Evolutionary conservation across 1,284 basidiomycete genomes (phyloP).

Genomic region (Cystobasidiaceae sp.): DNA sequence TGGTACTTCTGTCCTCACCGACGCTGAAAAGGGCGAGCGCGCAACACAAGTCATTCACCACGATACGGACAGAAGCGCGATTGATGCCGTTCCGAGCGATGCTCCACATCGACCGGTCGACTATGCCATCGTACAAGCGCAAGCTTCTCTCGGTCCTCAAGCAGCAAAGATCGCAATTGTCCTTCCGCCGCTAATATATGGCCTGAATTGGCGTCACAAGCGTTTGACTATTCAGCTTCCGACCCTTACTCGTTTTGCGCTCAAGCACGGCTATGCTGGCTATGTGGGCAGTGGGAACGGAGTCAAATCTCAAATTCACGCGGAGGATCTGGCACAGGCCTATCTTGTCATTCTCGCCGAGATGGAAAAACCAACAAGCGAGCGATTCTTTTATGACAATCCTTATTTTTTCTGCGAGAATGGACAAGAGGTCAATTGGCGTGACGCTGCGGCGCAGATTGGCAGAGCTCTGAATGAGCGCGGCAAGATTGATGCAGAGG

Average conservation of each 20-base stretch:
- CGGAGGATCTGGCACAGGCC: neutral
- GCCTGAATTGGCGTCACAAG: neutral
- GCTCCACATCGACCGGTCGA: conserved; percentile 8
- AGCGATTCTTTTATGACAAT: neutral
- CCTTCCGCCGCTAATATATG: conserved; percentile 5
- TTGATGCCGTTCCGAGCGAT: conserved; percentile 2
- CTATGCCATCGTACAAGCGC: conserved; percentile 1
- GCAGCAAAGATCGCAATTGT: conserved; percentile 5
- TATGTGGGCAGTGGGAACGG: neutral
- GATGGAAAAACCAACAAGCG: neutral
- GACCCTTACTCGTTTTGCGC: neutral
- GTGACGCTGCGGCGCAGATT: neutral
- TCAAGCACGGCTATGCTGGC: neutral
- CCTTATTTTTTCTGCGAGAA: neutral
- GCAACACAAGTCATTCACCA: neutral
- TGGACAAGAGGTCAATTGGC: neutral
- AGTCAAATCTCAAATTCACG: neutral
- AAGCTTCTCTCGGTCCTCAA: neutral
- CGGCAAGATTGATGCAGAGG: neutral
- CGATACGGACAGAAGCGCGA: neutral
- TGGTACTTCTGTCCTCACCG: conserved; percentile 4
- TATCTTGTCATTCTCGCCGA: neutral
- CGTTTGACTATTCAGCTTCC: neutral
- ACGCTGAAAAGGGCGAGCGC: neutral
- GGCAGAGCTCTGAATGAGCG: neutral